Conservation (phyloP, 495 filamentous ascomycete species). For the Aspergillus campestris region DNA sequence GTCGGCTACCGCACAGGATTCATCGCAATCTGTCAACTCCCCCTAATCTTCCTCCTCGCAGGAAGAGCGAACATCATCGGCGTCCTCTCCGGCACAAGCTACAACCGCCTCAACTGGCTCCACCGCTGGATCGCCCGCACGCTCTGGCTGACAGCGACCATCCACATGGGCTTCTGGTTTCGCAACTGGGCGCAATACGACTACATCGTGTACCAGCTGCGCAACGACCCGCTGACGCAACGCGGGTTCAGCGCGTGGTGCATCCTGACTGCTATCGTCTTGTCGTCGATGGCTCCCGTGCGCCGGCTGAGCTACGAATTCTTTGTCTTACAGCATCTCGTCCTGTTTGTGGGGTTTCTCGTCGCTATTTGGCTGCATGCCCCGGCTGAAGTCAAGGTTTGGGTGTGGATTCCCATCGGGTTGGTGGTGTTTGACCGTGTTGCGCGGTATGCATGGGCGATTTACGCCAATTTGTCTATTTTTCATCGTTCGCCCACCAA, state of each 20-base stretch:
- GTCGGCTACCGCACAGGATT: constrained; percentile 71
- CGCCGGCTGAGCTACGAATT: constrained; percentile 66
- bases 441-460: constrained; percentile 39
- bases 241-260: constrained; percentile 68
- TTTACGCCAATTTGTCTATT: constrained; percentile 60
- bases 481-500: constrained; percentile 31
- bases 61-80: constrained; percentile 73
- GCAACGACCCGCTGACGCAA: constrained; percentile 54
- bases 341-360: constrained; percentile 59
- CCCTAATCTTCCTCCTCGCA: constrained; percentile 68
- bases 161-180: constrained; percentile 70
- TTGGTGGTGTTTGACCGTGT: constrained; percentile 63
- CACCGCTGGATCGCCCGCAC: constrained; percentile 74
- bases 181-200: constrained; percentile 56
- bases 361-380: constrained; percentile 56
- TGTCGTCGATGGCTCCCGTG: constrained; percentile 61
- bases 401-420: constrained; percentile 68
- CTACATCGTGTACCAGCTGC: constrained; percentile 53
- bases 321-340: constrained; percentile 73
- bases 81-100: constrained; percentile 54
- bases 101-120: constrained; percentile 76
- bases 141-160: constrained; percentile 62
- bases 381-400: constrained; percentile 40
- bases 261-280: constrained; percentile 60
- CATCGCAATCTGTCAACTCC: constrained; percentile 73